Base-by-base conservation (phyloP, 768 basidiomycete species). In the Rhodotorula paludigena region DNA sequence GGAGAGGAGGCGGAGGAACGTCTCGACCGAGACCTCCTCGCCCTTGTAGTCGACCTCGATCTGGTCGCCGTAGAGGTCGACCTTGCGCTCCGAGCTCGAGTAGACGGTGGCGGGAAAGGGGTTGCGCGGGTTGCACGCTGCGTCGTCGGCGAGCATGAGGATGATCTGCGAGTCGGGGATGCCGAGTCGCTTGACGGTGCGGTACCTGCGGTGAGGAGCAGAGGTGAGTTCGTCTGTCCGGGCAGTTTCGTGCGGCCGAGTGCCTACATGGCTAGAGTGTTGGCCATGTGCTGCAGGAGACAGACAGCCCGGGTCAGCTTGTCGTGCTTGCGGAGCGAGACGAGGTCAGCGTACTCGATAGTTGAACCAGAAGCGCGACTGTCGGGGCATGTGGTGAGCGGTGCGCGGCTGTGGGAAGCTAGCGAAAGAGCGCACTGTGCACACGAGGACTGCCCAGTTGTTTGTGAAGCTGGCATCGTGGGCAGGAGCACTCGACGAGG, bases 131-230 rank as follows among this genome's bases (percentile, higher is more conserved):
- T 97, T 96, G 76, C 96, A 99, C 0, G 94, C 89, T 3, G 85
- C 89, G 77, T 98, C 96, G 77, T 99, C 96, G 11, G 94, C 90
- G 58, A 99, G 84, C 96, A 98, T 98, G 60, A 99, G 86, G 78
- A 99, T 94, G 77, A 99, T 98, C 74, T 98, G 93, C 18, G 90
- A 92, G 81, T 99, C 96, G 28, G 96, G 94, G 66, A 99, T 96
- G 21, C 96, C 96, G 16, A 99, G 85, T 12, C 93, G 87, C 77
- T 99, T 98, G 61, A 99, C 92, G 1, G 94, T 98, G 64, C 96
- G 90, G 77, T 98, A 98, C 90, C 91, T 92, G 65, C 23, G 11
- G 0, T 1, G 11, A 0, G 18, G 33, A 9, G 18, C 53, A 42
- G 49, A 25, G 28, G n/a, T 18, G 32, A 33, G 32, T n/a, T n/a